A percentile compares a stretch with the other conserved stretches of the same genome.
Evolutionary conservation across 257 asterid genomes (phyloP).

Genomic region (Forsythia suspensa): DNA sequence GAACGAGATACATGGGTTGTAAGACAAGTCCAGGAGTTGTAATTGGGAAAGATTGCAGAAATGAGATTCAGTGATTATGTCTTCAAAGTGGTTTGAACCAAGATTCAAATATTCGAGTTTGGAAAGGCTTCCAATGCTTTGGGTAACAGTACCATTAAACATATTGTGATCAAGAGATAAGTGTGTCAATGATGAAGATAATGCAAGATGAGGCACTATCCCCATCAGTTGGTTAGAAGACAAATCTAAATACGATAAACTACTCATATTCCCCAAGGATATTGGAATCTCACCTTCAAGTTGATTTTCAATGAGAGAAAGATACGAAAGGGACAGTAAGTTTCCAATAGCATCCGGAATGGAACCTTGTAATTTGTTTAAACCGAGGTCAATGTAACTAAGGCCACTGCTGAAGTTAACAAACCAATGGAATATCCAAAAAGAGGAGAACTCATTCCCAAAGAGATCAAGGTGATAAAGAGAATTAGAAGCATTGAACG

Average conservation of each 20-base stretch:
- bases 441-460: background rate
- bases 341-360: background rate
- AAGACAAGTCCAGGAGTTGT: background rate
- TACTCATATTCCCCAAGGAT: too few relatives aligned
- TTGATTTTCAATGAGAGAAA: background rate
- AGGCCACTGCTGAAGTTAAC: conserved; percentile 13
- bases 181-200: too few relatives aligned
- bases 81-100: conserved; percentile 13
- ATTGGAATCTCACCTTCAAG: background rate
- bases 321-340: background rate
- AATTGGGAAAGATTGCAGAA: background rate
- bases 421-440: conserved; percentile 4
- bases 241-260: background rate
- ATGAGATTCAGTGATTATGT: background rate
- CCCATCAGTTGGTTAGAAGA: background rate
- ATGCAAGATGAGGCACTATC: background rate
- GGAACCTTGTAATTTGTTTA: background rate
- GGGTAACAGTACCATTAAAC: background rate
- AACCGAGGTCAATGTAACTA: background rate
- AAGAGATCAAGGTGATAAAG: background rate
- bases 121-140: background rate
- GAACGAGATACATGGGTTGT: background rate
- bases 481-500: background rate
- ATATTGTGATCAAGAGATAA: background rate
- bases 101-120: conserved; percentile 10